Percentiles rank a stretch among this genome's conserved stretches.
Conservation (phyloP, 208 protist genomes). For the Leishmania amazonensis region DNA sequence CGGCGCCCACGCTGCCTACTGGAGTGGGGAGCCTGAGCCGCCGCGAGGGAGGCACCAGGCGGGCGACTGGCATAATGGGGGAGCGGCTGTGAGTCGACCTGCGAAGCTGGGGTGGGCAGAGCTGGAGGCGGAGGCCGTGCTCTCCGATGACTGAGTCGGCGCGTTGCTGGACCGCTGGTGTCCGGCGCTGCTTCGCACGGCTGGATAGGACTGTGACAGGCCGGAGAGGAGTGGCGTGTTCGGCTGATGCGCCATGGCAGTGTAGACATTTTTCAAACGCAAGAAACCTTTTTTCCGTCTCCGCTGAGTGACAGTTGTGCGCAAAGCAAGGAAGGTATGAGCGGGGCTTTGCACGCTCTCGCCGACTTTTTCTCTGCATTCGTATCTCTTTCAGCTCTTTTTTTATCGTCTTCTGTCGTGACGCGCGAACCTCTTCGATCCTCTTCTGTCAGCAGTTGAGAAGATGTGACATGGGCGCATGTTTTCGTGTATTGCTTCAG, state of each 20-base stretch:
- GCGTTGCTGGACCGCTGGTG: background rate
- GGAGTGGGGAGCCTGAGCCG: background rate
- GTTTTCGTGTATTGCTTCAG: slow-evolving; percentile 7
- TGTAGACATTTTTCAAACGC: background rate
- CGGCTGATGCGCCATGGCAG: background rate
- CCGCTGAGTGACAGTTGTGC: background rate
- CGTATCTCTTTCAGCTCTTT: slow-evolving; percentile 1
- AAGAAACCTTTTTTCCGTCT: background rate
- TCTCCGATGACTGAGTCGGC: background rate
- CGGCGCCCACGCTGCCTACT: background rate
- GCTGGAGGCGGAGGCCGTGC: background rate
- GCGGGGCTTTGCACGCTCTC: background rate
- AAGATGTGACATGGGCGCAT: background rate
- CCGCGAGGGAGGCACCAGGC: background rate
- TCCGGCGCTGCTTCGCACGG: background rate
- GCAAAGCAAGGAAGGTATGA: background rate
- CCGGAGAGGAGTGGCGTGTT: background rate
- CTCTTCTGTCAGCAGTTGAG: background rate
- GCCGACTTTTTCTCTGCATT: background rate
- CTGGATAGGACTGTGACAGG: background rate
- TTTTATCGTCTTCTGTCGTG: background rate
- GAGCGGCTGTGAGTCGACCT: slow-evolving; percentile 1
- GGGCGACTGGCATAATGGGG: background rate
- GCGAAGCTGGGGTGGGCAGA: background rate
- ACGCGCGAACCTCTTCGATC: background rate